Evolutionary conservation across 2,329 filamentous ascomycete species (phyloP).

Genomic region (Penicillium griseofulvum): DNA sequence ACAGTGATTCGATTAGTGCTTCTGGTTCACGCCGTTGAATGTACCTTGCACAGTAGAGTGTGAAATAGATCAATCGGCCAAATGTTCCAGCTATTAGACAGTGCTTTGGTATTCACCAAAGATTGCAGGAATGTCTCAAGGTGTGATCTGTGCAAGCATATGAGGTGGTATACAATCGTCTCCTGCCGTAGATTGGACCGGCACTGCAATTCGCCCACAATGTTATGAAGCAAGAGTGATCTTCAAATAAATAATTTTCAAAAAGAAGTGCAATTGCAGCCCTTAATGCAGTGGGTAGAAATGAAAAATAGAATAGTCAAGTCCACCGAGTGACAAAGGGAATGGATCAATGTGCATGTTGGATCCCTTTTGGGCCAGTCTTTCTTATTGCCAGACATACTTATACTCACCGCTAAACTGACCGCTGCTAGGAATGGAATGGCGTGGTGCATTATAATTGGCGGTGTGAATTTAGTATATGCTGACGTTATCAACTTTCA

Average conservation of each 20-base stretch:
- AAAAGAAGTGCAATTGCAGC: background rate
- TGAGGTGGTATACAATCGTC: conserved; percentile 3
- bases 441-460: background rate
- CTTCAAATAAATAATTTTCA: background rate
- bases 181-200: background rate
- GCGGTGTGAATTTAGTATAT: background rate
- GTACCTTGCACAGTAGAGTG: background rate
- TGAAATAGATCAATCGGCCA: background rate
- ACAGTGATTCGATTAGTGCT: background rate
- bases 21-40: background rate
- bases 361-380: conserved; percentile 24
- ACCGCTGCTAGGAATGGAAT: conserved; percentile 8
- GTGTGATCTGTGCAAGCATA: background rate
- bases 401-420: conserved; percentile 5
- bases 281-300: background rate
- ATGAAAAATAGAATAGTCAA: background rate
- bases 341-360: conserved; percentile 21
- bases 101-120: background rate
- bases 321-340: conserved; percentile 7
- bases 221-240: background rate
- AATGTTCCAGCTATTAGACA: background rate
- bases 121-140: background rate
- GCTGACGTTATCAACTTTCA: conserved; percentile 2
- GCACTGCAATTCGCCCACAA: background rate
- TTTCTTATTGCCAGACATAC: conserved; percentile 20